These are phyloP conservation scores for Fusarium longipes DNA, from an alignment of 2,329 filamentous ascomycete species.

Conservation along the genomic window DNA sequence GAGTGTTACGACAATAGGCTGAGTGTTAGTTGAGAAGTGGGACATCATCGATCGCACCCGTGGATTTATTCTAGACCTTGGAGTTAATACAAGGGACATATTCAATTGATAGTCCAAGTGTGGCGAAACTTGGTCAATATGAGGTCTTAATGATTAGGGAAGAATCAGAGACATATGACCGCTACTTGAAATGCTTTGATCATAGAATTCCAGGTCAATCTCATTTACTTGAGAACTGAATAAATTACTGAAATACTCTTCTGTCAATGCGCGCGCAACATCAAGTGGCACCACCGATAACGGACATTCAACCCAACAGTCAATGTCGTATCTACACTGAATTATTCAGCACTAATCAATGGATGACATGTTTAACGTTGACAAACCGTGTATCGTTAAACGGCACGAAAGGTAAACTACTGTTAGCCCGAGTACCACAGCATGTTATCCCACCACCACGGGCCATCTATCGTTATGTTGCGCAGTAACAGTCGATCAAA, in stretches of 20 bases:
- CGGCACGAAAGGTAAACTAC: background rate
- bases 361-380: background rate
- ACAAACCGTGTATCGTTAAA: background rate
- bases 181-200: background rate
- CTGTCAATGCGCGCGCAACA: slow-evolving; percentile 25
- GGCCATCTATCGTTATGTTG: background rate
- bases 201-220: background rate
- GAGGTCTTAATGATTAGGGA: background rate
- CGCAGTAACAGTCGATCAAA: background rate
- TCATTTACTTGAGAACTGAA: slow-evolving; percentile 6
- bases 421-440: background rate
- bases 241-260: slow-evolving; percentile 12
- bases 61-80: background rate
- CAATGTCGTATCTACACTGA: background rate
- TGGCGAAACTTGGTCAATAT: slow-evolving; percentile 7
- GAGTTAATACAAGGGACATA: background rate
- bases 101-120: background rate
- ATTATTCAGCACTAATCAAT: background rate
- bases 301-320: slow-evolving; percentile 13
- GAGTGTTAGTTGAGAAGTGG: slow-evolving; percentile 1
- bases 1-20: slow-evolving; percentile 8
- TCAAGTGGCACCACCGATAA: slow-evolving; percentile 38
- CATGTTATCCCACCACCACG: background rate
- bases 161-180: background rate
- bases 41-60: background rate